These are phyloP conservation scores for Camellia sinensis DNA, from an alignment of 148 eudicot species.

Conservation along the genomic window DNA sequence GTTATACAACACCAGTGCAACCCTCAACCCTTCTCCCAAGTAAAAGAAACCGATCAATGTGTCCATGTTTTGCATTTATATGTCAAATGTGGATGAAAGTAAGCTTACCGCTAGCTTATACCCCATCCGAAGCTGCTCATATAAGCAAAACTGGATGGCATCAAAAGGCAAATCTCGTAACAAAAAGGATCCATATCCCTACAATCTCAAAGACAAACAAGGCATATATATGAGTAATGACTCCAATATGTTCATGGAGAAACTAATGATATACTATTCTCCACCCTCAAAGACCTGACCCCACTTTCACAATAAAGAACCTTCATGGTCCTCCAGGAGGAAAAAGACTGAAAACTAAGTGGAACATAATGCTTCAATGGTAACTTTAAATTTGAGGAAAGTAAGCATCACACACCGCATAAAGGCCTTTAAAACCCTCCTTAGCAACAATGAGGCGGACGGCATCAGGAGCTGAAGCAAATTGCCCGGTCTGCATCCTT, in stretches of 20 bases:
- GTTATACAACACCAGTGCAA: background rate
- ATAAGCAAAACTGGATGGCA: constrained; percentile 85
- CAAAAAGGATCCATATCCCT: constrained; percentile 93
- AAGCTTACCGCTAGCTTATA: constrained; percentile 76
- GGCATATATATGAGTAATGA: background rate
- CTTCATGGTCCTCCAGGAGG: background rate
- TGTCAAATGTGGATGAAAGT: background rate
- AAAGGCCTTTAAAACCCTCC: constrained; percentile 85
- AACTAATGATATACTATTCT: background rate
- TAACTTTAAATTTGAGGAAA: background rate
- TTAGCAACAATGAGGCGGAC: constrained; percentile 65
- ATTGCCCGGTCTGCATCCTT: constrained; percentile 89
- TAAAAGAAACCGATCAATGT: background rate
- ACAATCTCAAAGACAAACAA: constrained; percentile 14
- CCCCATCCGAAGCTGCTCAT: constrained; percentile 87
- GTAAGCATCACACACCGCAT: constrained; percentile 50
- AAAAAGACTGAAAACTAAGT: background rate
- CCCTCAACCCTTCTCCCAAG: background rate
- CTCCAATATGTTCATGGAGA: background rate
- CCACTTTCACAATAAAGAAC: constrained; percentile 4
- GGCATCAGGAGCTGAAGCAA: constrained; percentile 73
- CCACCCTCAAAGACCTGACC: background rate
- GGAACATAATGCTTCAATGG: constrained; percentile 1
- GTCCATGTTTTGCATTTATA: constrained; percentile 7
- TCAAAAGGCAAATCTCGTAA: constrained; percentile 91